Evolutionary conservation across 768 basidiomycete genomes (phyloP).

Genomic region (Crepidotus variabilis): DNA sequence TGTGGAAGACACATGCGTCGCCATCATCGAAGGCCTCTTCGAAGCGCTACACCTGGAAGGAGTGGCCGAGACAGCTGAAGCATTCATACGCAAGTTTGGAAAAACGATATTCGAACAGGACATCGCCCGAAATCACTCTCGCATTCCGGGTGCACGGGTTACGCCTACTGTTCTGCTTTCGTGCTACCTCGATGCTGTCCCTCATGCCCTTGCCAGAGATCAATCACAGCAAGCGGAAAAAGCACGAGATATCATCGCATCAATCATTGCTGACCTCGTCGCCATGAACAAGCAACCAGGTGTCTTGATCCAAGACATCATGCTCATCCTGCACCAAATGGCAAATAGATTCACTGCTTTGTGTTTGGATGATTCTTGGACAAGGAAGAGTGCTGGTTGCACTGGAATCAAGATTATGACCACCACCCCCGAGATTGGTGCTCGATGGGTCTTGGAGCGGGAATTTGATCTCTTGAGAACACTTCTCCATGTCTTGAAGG

Average conservation of each 20-base stretch:
- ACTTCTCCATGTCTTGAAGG: slow-evolving; percentile 88
- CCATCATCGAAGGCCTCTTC: slow-evolving; percentile 71
- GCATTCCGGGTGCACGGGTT: slow-evolving; percentile 48
- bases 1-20: slow-evolving; percentile 68
- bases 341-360: slow-evolving; percentile 79
- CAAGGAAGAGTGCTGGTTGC: slow-evolving; percentile 85
- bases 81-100: slow-evolving; percentile 67
- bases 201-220: slow-evolving; percentile 69
- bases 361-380: slow-evolving; percentile 91
- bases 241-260: slow-evolving; percentile 55
- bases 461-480: slow-evolving; percentile 90
- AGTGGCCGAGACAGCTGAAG: slow-evolving; percentile 62
- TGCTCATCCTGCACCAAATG: slow-evolving; percentile 74
- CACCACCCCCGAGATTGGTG: slow-evolving; percentile 62
- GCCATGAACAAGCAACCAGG: slow-evolving; percentile 44
- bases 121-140: slow-evolving; percentile 53
- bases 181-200: slow-evolving; percentile 78
- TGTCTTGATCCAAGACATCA: slow-evolving; percentile 50
- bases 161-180: slow-evolving; percentile 56
- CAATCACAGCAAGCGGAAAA: slow-evolving; percentile 55
- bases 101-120: slow-evolving; percentile 73
- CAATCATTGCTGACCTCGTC: slow-evolving; percentile 67
- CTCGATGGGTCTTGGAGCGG: slow-evolving; percentile 79
- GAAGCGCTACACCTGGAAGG: slow-evolving; percentile 72
- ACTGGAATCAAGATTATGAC: slow-evolving; percentile 81